Conservation (phyloP, 257 asterid species). For the Salvia miltiorrhiza region DNA sequence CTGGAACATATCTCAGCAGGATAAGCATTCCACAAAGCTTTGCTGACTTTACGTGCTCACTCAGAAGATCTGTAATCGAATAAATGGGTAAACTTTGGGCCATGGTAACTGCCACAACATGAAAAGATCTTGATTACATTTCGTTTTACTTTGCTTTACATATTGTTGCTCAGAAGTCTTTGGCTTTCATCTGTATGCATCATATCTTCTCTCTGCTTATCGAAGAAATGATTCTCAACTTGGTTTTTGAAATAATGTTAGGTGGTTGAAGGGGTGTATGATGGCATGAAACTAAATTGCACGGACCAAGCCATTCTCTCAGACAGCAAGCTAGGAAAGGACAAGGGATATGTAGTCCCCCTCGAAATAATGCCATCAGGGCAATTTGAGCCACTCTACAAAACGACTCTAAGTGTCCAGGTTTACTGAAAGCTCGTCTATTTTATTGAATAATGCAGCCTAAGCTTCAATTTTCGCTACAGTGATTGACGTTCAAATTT, state of each 20-base stretch:
- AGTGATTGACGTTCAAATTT: slow-evolving; percentile 12
- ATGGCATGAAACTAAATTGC: slow-evolving; percentile 71
- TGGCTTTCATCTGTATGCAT: background rate
- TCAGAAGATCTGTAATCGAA: background rate
- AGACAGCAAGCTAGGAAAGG: slow-evolving; percentile 49
- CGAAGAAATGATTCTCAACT: slow-evolving; percentile 3
- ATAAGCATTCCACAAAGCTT: background rate
- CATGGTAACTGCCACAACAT: background rate
- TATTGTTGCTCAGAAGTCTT: background rate
- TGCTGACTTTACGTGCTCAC: background rate
- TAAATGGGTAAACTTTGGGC: background rate
- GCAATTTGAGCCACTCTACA: slow-evolving; percentile 95
- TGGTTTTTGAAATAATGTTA: slow-evolving; percentile 22
- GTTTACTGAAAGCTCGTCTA: slow-evolving; percentile 27
- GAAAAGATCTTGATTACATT: background rate
- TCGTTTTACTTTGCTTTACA: background rate
- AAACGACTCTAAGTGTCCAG: slow-evolving; percentile 79
- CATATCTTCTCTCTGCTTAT: background rate
- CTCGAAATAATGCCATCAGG: slow-evolving; percentile 92
- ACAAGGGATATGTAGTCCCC: slow-evolving; percentile 70
- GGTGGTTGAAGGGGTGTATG: slow-evolving; percentile 88
- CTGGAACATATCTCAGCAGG: background rate
- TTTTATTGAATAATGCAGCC: background rate
- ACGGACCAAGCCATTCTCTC: slow-evolving; percentile 84
- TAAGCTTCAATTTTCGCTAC: slow-evolving; percentile 7